A percentile compares a stretch with the other conserved stretches of the same genome.
phyloP scores from a whole-genome alignment of 2,329 filamentous ascomycete genomes.

The Dactylonectria macrodidyma region DNA sequence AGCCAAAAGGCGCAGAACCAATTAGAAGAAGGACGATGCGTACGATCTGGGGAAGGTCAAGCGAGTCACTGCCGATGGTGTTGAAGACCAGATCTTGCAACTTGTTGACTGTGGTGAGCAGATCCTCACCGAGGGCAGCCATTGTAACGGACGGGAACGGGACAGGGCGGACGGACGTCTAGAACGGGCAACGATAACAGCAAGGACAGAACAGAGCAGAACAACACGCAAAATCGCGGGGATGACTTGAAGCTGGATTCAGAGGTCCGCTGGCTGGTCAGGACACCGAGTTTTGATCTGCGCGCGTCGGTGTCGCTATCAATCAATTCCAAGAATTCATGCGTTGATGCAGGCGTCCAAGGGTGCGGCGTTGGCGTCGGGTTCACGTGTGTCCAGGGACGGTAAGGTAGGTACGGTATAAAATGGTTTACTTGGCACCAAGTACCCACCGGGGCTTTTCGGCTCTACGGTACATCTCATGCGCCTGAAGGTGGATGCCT shows the following conservation, averaged over 20 bases:
- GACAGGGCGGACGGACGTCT: conserved; percentile 3
- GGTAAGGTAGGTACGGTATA: conserved; percentile 17
- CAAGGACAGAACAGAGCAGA: conserved; percentile 33
- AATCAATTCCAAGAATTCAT: conserved; percentile 48
- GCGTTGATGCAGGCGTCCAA: conserved; percentile 40
- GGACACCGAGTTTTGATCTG: conserved; percentile 43
- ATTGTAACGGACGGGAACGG: conserved; percentile 65
- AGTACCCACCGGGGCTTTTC: conserved; percentile 37
- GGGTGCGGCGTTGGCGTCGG: conserved; percentile 37
- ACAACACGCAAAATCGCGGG: conserved; percentile 31
- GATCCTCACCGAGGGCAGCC: conserved; percentile 95
- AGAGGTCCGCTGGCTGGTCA: conserved; percentile 38
- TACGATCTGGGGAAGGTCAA: conserved; percentile 98
- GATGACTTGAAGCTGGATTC: conserved; percentile 34
- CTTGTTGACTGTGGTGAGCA: conserved; percentile 97
- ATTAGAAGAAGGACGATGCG: conserved; percentile 52
- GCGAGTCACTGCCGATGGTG: conserved; percentile 98
- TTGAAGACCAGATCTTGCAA: conserved; percentile 99
- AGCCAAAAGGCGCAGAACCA: conserved; percentile 33
- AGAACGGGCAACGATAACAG: conserved; percentile 4
- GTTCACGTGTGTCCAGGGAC: conserved; percentile 47
- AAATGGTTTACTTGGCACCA: conserved; percentile 15
- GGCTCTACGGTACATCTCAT: conserved; percentile 16
- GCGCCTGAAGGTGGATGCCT: background rate
- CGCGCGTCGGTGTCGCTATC: conserved; percentile 48